A percentile compares a stretch with the other conserved stretches of the same genome.
Evolutionary conservation across 202 grass and related monocot genomes (phyloP).

Genomic region (Bolboschoenoplectus hybrid): DNA sequence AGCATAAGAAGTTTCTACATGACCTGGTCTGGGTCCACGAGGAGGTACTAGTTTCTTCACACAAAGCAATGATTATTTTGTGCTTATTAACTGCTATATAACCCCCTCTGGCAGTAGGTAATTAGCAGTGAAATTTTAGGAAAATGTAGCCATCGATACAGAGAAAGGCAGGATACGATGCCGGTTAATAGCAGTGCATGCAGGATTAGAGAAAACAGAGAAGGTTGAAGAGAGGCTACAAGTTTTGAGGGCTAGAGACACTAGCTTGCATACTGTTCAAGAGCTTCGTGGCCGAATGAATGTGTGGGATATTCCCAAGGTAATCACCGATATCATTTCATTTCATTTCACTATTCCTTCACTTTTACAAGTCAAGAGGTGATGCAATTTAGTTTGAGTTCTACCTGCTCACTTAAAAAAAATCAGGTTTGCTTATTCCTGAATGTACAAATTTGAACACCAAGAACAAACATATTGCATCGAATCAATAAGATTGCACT

Average conservation of each 20-base stretch:
- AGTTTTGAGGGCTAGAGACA: slow-evolving; percentile 62
- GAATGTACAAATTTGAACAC: not conserved
- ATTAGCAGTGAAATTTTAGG: slow-evolving; percentile 44
- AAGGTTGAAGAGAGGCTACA: slow-evolving; percentile 68
- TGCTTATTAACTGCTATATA: not conserved
- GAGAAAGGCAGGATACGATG: slow-evolving; percentile 59
- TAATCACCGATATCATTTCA: slow-evolving; percentile 36
- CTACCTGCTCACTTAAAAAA: not conserved
- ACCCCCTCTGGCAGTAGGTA: slow-evolving; percentile 17
- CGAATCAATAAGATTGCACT: not conserved
- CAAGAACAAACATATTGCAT: not conserved
- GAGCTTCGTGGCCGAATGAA: slow-evolving; percentile 73
- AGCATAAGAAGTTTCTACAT: slow-evolving; percentile 78
- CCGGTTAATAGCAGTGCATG: slow-evolving; percentile 83
- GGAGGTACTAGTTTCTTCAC: slow-evolving; percentile 54
- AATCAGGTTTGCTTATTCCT: not conserved
- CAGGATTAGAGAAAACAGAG: slow-evolving; percentile 66
- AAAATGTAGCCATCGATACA: slow-evolving; percentile 62
- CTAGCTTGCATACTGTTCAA: slow-evolving; percentile 60
- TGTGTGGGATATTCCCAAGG: slow-evolving; percentile 80
- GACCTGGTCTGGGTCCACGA: slow-evolving; percentile 92
- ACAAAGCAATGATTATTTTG: slow-evolving; percentile 18
- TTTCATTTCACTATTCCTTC: not conserved
- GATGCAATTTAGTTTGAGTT: not conserved
- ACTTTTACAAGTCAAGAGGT: not conserved